Percentiles rank a stretch among this genome's conserved stretches.
phyloP scores from a whole-genome alignment of 768 basidiomycete genomes.

The Trametes sanguinea region DNA sequence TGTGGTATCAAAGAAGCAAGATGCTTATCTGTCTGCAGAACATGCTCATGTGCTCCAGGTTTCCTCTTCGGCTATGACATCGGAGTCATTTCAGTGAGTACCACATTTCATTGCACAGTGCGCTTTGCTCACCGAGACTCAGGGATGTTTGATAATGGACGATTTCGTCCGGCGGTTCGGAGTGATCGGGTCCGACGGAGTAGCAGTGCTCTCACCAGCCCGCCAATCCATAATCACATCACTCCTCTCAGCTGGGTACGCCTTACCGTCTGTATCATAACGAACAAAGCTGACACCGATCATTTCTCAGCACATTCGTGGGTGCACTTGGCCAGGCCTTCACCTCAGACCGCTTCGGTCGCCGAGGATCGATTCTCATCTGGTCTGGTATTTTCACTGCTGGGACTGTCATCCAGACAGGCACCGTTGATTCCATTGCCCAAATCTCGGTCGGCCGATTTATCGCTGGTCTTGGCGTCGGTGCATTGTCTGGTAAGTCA shows the following conservation, averaged over 20 bases:
- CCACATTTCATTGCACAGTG: neutral
- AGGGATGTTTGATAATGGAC: slow-evolving; percentile 81
- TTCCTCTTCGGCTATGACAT: slow-evolving; percentile 78
- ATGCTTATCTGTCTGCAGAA: too few relatives aligned
- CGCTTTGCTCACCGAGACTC: slow-evolving; percentile 3
- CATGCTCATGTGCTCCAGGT: slow-evolving; percentile 35
- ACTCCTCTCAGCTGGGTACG: slow-evolving; percentile 71
- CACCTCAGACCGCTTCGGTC: slow-evolving; percentile 72
- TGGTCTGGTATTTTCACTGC: slow-evolving; percentile 75
- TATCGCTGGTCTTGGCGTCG: slow-evolving; percentile 76
- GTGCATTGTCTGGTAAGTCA: slow-evolving; percentile 63
- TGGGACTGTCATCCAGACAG: slow-evolving; percentile 72
- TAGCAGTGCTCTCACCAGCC: slow-evolving; percentile 54
- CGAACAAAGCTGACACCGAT: neutral
- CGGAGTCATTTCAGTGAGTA: slow-evolving; percentile 68
- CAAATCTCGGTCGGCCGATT: slow-evolving; percentile 77
- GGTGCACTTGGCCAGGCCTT: slow-evolving; percentile 72
- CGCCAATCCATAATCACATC: slow-evolving; percentile 80
- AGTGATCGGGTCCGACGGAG: slow-evolving; percentile 47
- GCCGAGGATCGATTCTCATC: slow-evolving; percentile 71
- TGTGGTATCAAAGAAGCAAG: too few relatives aligned
- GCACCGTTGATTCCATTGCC: slow-evolving; percentile 54
- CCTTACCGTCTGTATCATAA: neutral
- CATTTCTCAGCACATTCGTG: slow-evolving; percentile 24
- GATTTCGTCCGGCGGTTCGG: slow-evolving; percentile 76